Evolutionary conservation across 1,284 basidiomycete genomes (phyloP), one percentile per base, ranked within the genome.

Genomic region (Cryptococcus amylolentus): DNA sequence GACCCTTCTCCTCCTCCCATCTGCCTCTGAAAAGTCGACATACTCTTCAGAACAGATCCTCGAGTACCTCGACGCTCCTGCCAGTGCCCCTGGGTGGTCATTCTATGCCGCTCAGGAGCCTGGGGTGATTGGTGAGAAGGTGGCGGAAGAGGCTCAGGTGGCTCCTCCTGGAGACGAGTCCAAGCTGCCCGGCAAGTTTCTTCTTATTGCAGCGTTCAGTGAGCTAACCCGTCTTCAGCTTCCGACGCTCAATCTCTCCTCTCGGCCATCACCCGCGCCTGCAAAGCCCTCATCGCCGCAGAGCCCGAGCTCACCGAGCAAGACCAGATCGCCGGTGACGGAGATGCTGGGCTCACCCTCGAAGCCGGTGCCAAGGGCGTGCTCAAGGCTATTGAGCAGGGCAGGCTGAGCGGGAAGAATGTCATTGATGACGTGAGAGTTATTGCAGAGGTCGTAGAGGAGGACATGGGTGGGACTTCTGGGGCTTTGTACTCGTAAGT

Each of bases 381-480:
- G 12, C 61, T 79, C 9, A 67, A 71, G n/a, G 74, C 69, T 2
- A 74, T 80, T 52, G 52, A 71, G 16, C 50, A 62, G 9, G 72
- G 73, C 40, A 80, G 75, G 26, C 82, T 91, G 52, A 77, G 77
- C 20, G 84, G 85, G 12, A 69, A 80, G 20, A 84, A 91, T 67
- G 80, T 90, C 43, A 81, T 88, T 39, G 79, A 80, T 44, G 81
- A 83, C 47, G 79, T 91, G 55, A 83, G 89, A 40, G 79, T 81
- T 5, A 84, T 94, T 55, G 84, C 90, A 2, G 82, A 85, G 55
- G 62, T 73, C 31, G 71, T 78, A 4, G 90, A 93, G 76, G 86
- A 88, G 65, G 81, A 83, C 51, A 96, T 96, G 92, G 93, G 90
- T 35, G 93, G 93, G 18, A 96, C 92, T 5, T 89, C 86, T 59